Base-by-base conservation (phyloP, 2,329 filamentous ascomycete genomes). In the Emericellopsis cladophorae region DNA sequence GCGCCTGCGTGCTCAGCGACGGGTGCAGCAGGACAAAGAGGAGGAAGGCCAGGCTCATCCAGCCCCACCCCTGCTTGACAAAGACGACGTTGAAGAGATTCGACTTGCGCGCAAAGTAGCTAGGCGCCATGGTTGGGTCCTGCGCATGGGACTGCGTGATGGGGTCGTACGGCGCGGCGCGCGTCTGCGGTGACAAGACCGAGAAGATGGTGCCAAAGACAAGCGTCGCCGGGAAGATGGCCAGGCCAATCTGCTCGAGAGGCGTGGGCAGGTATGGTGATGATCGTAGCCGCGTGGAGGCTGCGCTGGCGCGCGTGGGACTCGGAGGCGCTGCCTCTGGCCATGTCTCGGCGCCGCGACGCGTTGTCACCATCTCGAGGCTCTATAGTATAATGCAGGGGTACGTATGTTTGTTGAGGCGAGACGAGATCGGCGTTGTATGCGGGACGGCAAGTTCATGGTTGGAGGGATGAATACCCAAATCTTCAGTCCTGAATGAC, bases 11-110 rank as follows among this genome's bases (percentile, higher is more conserved):
- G 51, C 55, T 24, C 55, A 51, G 31, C 54, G 66, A 48, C 54
- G 82, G 77, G 54, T 94, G 83, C 21, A 78, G 79, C 34, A 79
- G 58, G 7, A 84, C 58, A 45, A 95, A 86, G 14, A 75, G 59
- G 29, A 74, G 61, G 53, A 95, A 89, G 1, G 85, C 81, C 9
- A 76, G 56, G 0, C 84, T 88, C 24, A 86, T 79, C 92, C 92
- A 98, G 39, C 81, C 74, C 92, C 92, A 98, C 45, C 90, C 90
- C 41, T 84, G 71, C 69, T 98, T 98, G 54, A 98, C 92, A 55
- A 96, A 98, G 52, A 88, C 74, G 37, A 84, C 61, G 57, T 98
- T 98, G 73, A 96, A 84, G 40, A 95, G 52, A 64, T 98, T 98
- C 59, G 79, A 74, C 64, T 98, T 98, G 51, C 82, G 82, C 37